phyloP scores from a whole-genome alignment of 371 early-diverging fungal genomes.

The Rhizopus sp. region DNA sequence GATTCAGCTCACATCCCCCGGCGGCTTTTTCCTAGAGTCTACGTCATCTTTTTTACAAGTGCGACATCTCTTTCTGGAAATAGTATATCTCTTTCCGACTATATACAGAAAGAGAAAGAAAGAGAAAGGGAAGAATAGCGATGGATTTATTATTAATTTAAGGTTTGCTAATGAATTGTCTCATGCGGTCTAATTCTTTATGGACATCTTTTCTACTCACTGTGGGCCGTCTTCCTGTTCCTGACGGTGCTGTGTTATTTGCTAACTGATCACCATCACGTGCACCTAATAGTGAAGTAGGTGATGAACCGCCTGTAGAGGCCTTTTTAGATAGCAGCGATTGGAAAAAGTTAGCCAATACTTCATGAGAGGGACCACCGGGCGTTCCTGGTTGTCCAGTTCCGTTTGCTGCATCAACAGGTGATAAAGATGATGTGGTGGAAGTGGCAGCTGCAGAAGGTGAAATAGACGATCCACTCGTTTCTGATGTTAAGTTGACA shows the following conservation, averaged over 20 bases:
- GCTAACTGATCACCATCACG: conserved; percentile 11
- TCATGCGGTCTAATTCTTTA: conserved; percentile 52
- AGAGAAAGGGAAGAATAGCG: background rate
- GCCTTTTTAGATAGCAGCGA: conserved; percentile 75
- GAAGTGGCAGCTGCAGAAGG: conserved; percentile 1
- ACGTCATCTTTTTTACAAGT: too few relatives aligned
- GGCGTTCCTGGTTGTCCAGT: conserved; percentile 27
- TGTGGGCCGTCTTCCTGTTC: conserved; percentile 25
- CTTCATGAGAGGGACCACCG: conserved; percentile 63
- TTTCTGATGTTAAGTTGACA: background rate
- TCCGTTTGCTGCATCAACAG: conserved; percentile 16
- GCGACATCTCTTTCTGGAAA: too few relatives aligned
- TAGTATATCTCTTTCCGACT: too few relatives aligned
- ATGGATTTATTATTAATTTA: conserved; percentile 2
- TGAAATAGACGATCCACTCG: background rate
- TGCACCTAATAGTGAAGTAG: conserved; percentile 18
- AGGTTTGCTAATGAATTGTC: conserved; percentile 36
- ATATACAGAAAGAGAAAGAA: background rate
- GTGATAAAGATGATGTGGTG: conserved; percentile 16
- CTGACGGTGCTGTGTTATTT: background rate
- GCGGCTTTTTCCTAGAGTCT: too few relatives aligned
- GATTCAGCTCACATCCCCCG: background rate
- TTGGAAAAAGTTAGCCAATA: conserved; percentile 88
- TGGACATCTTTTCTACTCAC: conserved; percentile 54
- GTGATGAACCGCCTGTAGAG: conserved; percentile 23